Evolutionary conservation across 805 yeast species (phyloP).

Genomic region (Jamesozyma jinghongensis): DNA sequence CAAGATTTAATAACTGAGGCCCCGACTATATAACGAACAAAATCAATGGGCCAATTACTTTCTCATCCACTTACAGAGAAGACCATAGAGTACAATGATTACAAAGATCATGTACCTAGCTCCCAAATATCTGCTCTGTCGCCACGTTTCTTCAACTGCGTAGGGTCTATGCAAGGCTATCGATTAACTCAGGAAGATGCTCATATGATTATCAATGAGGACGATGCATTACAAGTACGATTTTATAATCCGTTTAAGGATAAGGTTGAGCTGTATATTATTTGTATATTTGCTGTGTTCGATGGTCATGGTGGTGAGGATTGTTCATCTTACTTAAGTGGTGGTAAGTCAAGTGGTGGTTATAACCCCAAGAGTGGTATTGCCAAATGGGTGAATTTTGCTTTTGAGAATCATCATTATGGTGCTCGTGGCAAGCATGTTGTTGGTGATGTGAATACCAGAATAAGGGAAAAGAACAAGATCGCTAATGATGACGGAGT

Average conservation of each 20-base stretch:
- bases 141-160: slow-evolving; percentile 43
- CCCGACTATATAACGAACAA: too few relatives aligned
- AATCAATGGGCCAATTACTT: slow-evolving; percentile 58
- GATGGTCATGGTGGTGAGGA: slow-evolving; percentile 78
- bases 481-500: neutral
- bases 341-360: slow-evolving; percentile 9
- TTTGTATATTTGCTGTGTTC: slow-evolving; percentile 57
- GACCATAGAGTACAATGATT: slow-evolving; percentile 37
- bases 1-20: too few relatives aligned
- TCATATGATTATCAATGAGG: slow-evolving; percentile 44
- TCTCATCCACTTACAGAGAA: slow-evolving; percentile 71
- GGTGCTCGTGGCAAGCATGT: slow-evolving; percentile 10
- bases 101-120: slow-evolving; percentile 21
- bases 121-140: slow-evolving; percentile 6
- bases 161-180: slow-evolving; percentile 76
- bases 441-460: slow-evolving; percentile 3
- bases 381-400: slow-evolving; percentile 23
- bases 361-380: slow-evolving; percentile 16
- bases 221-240: slow-evolving; percentile 29
- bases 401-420: slow-evolving; percentile 26
- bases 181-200: slow-evolving; percentile 71
- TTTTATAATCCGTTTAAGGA: slow-evolving; percentile 26
- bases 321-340: slow-evolving; percentile 46
- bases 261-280: slow-evolving; percentile 14
- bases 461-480: neutral